Evolutionary conservation across 306 rosid genomes (phyloP).

Genomic region (Quercus rubra): DNA sequence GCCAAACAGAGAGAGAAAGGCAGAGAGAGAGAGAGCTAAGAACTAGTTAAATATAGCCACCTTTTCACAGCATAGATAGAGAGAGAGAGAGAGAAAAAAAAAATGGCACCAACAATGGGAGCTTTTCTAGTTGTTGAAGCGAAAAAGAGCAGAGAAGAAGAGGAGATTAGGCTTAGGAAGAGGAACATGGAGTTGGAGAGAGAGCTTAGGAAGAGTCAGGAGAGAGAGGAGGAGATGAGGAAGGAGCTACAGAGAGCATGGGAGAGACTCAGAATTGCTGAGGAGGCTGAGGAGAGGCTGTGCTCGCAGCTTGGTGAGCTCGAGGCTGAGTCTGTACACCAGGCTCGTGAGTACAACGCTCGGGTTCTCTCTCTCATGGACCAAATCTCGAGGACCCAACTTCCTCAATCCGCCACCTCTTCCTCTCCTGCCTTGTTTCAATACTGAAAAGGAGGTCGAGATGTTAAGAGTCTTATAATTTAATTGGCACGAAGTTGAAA

Average conservation of each 20-base stretch:
- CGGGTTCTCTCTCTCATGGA: slow-evolving; percentile 53
- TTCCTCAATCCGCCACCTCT: background rate
- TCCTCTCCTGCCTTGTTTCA: background rate
- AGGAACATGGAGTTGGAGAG: slow-evolving; percentile 75
- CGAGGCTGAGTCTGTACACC: slow-evolving; percentile 68
- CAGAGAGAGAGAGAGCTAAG: no score
- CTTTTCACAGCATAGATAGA: background rate
- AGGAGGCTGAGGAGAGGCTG: slow-evolving; percentile 92
- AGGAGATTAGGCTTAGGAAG: slow-evolving; percentile 34
- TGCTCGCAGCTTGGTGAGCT: slow-evolving; percentile 89
- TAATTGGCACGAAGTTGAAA: no score
- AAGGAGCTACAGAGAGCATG: slow-evolving; percentile 41
- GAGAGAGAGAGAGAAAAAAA: background rate
- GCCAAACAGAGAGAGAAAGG: background rate
- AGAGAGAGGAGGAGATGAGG: slow-evolving; percentile 69
- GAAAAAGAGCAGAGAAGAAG: background rate
- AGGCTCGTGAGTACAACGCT: slow-evolving; percentile 67
- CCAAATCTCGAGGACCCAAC: slow-evolving; percentile 65
- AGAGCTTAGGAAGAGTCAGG: slow-evolving; percentile 59
- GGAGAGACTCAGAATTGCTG: slow-evolving; percentile 73
- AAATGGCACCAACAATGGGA: background rate
- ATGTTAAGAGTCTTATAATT: no score
- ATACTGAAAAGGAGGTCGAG: no score
- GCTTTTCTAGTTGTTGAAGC: background rate
- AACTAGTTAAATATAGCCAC: no score